Percentiles rank a stretch among this genome's conserved stretches.
These are phyloP conservation scores for Aureobasidium namibiae DNA, from an alignment of 2,329 filamentous ascomycete species.

Conservation along the genomic window DNA sequence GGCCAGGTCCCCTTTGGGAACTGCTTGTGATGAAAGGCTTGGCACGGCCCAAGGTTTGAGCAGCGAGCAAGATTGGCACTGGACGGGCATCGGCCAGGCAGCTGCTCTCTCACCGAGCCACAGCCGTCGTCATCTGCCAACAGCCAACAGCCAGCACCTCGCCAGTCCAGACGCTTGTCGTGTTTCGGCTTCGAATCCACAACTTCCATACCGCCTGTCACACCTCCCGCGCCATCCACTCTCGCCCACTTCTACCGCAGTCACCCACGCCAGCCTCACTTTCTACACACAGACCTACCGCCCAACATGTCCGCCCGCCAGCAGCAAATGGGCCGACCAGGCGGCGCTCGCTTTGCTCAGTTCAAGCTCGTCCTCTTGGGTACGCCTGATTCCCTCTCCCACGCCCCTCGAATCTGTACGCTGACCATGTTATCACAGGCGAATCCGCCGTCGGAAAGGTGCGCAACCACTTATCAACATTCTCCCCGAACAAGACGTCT, in stretches of 20 bases:
- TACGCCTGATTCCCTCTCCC: slow-evolving; percentile 42
- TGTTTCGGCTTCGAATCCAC: neutral
- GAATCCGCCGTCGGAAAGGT: slow-evolving; percentile 94
- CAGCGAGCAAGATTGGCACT: neutral
- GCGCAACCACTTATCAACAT: slow-evolving; percentile 15
- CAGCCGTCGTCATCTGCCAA: slow-evolving; percentile 1
- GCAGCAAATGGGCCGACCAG: slow-evolving; percentile 59
- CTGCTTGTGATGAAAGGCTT: neutral
- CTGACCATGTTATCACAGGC: slow-evolving; percentile 47
- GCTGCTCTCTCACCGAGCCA: neutral
- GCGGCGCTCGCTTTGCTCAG: slow-evolving; percentile 79
- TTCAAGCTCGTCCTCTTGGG: slow-evolving; percentile 97
- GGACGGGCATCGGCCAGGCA: neutral
- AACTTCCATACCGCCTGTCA: neutral
- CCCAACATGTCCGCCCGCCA: slow-evolving; percentile 73
- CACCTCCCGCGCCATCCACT: neutral
- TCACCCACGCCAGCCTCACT: neutral
- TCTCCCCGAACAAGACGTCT: slow-evolving; percentile 15
- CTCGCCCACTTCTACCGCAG: neutral
- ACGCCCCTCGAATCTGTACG: neutral
- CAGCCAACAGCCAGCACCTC: neutral
- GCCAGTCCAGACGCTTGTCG: neutral
- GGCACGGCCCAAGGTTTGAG: neutral
- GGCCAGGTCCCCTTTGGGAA: neutral
- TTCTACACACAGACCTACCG: neutral